These are phyloP conservation scores for Suhomyces atakaporum DNA, from an alignment of 1,139 yeast species.

Conservation along the genomic window DNA sequence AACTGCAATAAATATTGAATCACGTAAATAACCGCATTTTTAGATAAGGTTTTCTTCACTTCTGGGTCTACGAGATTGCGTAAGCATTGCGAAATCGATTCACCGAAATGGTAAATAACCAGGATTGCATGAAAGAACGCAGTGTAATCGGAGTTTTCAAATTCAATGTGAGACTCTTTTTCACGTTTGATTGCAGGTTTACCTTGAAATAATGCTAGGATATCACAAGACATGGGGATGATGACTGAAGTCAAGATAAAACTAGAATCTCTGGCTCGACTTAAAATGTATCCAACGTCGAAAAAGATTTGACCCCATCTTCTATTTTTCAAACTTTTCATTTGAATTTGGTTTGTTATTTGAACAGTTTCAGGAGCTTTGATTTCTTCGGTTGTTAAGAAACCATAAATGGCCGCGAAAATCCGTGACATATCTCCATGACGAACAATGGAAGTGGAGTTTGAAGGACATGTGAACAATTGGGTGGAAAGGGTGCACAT, in stretches of 20 bases:
- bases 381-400: conserved; percentile 60
- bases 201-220: conserved; percentile 75
- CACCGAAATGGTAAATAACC: conserved; percentile 65
- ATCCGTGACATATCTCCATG: conserved; percentile 73
- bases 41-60: conserved; percentile 24
- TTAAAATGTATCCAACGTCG: conserved; percentile 77
- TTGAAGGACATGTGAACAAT: conserved; percentile 79
- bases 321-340: conserved; percentile 65
- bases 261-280: conserved; percentile 62
- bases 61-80: conserved; percentile 28
- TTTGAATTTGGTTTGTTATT: conserved; percentile 42
- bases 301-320: conserved; percentile 84
- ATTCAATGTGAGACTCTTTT: conserved; percentile 82
- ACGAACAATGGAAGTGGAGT: conserved; percentile 65
- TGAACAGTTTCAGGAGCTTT: conserved; percentile 48
- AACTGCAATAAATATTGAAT: conserved; percentile 30
- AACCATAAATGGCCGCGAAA: conserved; percentile 65
- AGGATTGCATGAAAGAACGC: conserved; percentile 78
- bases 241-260: conserved; percentile 35
- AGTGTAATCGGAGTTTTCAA: conserved; percentile 85
- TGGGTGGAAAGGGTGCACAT: conserved; percentile 81
- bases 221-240: conserved; percentile 59
- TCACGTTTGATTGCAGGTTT: conserved; percentile 76
- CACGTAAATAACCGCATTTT: conserved; percentile 36
- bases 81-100: conserved; percentile 54